Evolutionary conservation across 495 filamentous ascomycete genomes (phyloP).

Genomic region (Penicillium silybi): DNA sequence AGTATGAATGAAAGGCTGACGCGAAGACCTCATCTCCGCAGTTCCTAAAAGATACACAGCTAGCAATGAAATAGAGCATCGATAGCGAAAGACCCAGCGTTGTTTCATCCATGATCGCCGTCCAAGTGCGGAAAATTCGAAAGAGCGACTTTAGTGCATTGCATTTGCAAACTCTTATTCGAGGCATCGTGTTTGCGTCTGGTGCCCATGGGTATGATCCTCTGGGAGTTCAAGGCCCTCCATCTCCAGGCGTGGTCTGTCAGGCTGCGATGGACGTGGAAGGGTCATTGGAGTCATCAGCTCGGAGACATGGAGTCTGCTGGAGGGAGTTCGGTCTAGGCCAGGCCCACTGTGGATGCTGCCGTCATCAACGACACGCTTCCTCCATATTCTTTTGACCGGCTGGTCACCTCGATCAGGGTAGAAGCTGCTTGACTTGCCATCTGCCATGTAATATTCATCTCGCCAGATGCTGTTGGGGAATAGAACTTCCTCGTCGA

Average conservation of each 20-base stretch:
- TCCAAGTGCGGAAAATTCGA: slow-evolving; percentile 2
- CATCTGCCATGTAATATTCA: slow-evolving; percentile 34
- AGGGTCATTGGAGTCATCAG: slow-evolving; percentile 10
- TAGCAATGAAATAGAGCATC: slow-evolving; percentile 6
- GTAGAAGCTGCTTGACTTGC: slow-evolving; percentile 23
- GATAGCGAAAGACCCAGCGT: not conserved
- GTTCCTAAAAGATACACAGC: slow-evolving; percentile 7
- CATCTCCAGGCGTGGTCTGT: slow-evolving; percentile 5
- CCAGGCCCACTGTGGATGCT: slow-evolving; percentile 20
- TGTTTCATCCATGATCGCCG: not conserved
- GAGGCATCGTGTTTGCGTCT: not conserved
- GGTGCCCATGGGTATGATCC: not conserved
- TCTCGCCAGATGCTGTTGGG: slow-evolving; percentile 13
- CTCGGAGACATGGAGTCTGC: slow-evolving; percentile 19
- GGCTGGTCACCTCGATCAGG: slow-evolving; percentile 26
- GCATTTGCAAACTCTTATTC: not conserved
- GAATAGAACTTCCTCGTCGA: slow-evolving; percentile 26
- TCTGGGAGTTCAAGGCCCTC: slow-evolving; percentile 1
- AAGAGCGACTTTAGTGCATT: not conserved
- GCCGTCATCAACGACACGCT: slow-evolving; percentile 11
- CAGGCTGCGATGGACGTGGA: not conserved
- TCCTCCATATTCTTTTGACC: slow-evolving; percentile 13
- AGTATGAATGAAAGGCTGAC: not conserved
- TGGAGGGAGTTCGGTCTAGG: slow-evolving; percentile 16
- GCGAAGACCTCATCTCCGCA: not conserved